These are phyloP conservation scores for Fomitiporia mediterranea DNA, from an alignment of 1,284 basidiomycete genomes.

Conservation along the genomic window DNA sequence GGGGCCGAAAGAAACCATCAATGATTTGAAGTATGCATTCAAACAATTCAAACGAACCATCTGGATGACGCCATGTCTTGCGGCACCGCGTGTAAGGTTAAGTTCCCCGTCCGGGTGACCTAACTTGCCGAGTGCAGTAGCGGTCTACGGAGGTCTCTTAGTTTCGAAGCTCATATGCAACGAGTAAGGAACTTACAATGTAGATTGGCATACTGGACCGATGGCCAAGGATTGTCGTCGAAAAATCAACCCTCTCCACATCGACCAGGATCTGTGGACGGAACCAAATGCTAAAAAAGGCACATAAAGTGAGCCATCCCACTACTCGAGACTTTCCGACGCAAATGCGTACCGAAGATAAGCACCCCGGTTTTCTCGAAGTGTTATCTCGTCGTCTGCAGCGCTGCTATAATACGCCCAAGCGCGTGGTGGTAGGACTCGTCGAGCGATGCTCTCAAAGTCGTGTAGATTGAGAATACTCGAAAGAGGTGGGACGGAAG, in stretches of 20 bases:
- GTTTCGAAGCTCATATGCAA: neutral
- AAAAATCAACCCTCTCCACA: constrained; percentile 79
- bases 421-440: constrained; percentile 72
- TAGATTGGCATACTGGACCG: constrained; percentile 78
- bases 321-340: neutral
- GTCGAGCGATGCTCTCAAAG: constrained; percentile 80
- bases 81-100: constrained; percentile 81
- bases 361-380: constrained; percentile 83
- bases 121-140: constrained; percentile 84
- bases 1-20: neutral
- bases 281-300: constrained; percentile 76
- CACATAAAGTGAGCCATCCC: neutral
- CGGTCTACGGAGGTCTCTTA: constrained; percentile 29
- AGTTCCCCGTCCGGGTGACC: constrained; percentile 93
- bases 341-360: constrained; percentile 63
- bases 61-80: constrained; percentile 76
- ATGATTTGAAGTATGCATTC: neutral
- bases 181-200: constrained; percentile 37
- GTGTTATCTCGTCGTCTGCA: constrained; percentile 85
- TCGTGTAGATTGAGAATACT: constrained; percentile 87
- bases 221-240: constrained; percentile 74
- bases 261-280: constrained; percentile 83
- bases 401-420: constrained; percentile 91
- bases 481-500: constrained; percentile 60
- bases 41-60: constrained; percentile 53